Conservation (phyloP, 768 basidiomycete genomes). For the Panaeolus papilionaceus region DNA sequence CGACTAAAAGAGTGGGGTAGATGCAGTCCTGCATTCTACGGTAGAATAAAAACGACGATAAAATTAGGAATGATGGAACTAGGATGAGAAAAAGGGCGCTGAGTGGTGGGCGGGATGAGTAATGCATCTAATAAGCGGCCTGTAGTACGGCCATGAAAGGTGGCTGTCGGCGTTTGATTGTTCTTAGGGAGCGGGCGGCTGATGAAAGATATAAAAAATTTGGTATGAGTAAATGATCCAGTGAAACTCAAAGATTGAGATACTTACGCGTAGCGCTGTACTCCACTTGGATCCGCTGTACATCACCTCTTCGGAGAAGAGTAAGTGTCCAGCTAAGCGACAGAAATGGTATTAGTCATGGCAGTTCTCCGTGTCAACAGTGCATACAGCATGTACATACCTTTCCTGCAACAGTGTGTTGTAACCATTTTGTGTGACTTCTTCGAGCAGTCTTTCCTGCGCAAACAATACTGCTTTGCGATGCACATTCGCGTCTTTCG, state of each 20-base stretch:
- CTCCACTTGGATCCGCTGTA: conserved; percentile 69
- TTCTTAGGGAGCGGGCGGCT: conserved; percentile 63
- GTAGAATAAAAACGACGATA: not conserved
- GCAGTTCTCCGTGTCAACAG: not conserved
- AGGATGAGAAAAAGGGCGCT: not conserved
- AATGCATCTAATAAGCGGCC: conserved; percentile 32
- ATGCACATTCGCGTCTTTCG: conserved; percentile 51
- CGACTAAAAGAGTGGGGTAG: conserved; percentile 9
- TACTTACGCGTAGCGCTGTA: conserved; percentile 68
- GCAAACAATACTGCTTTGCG: conserved; percentile 65
- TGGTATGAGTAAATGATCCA: conserved; percentile 21
- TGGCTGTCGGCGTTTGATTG: conserved; percentile 52
- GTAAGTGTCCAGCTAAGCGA: conserved; percentile 68
- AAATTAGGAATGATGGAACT: not conserved
- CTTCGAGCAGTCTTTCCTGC: conserved; percentile 65
- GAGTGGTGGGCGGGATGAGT: not conserved
- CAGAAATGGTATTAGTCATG: conserved; percentile 8
- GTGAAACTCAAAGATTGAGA: conserved; percentile 8
- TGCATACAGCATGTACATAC: conserved; percentile 38
- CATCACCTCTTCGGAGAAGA: conserved; percentile 64
- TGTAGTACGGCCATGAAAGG: conserved; percentile 75
- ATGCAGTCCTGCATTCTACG: not conserved
- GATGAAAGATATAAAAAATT: conserved; percentile 7
- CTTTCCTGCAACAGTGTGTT: conserved; percentile 74
- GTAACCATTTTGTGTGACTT: conserved; percentile 58